Evolutionary conservation across 2,329 filamentous ascomycete species (phyloP).

Genomic region (Pestalotiopsis sp.): DNA sequence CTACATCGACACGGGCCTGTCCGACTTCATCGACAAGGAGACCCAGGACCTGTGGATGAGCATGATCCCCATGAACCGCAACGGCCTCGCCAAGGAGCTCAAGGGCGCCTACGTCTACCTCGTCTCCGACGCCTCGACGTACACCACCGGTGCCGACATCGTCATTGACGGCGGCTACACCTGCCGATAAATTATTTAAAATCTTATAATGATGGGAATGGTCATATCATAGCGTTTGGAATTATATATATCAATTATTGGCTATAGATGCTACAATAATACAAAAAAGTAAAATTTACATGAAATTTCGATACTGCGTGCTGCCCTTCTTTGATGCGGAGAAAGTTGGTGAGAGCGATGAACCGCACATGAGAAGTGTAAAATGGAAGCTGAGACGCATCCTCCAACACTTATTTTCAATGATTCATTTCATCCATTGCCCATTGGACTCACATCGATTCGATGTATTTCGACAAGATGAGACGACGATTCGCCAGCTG

Average conservation of each 20-base stretch:
- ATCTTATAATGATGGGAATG: not conserved
- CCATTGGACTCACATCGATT: no score
- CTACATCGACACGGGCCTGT: slow-evolving; percentile 51
- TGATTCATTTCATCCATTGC: no score
- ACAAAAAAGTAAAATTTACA: not conserved
- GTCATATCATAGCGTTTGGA: not conserved
- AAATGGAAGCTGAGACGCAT: not conserved
- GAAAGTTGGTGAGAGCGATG: no score
- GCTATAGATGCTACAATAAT: not conserved
- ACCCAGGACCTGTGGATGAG: slow-evolving; percentile 34
- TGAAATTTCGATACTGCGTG: not conserved
- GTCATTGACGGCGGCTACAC: slow-evolving; percentile 52
- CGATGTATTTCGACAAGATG: not conserved
- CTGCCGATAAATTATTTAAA: slow-evolving; percentile 27
- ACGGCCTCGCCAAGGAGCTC: slow-evolving; percentile 66
- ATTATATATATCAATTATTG: not conserved
- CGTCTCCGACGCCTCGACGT: slow-evolving; percentile 67
- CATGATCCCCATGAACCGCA: slow-evolving; percentile 47
- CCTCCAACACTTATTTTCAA: not conserved
- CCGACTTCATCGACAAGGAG: slow-evolving; percentile 44
- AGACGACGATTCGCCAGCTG: not conserved
- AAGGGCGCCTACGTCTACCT: slow-evolving; percentile 72
- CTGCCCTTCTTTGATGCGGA: not conserved
- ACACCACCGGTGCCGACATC: slow-evolving; percentile 61
- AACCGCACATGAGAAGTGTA: no score